Percentiles rank a stretch among this genome's conserved stretches.
Evolutionary conservation across 2,329 filamentous ascomycete genomes (phyloP).

Genomic region (Monilinia laxa): DNA sequence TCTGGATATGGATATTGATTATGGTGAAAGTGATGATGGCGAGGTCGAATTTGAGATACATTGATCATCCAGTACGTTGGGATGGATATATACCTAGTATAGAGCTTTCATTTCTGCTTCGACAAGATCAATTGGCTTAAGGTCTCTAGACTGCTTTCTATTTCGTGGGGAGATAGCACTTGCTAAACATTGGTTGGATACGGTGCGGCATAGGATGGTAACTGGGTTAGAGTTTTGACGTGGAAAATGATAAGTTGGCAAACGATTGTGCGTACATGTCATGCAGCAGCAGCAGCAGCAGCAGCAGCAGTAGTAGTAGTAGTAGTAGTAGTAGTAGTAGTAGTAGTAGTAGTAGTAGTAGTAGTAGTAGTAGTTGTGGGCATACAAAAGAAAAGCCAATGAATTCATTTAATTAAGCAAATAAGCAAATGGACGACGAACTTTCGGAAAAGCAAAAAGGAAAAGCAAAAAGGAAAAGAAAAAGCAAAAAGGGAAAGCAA

Average conservation of each 20-base stretch:
- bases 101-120: background rate
- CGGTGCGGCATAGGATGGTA: background rate
- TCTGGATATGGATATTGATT: background rate
- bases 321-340: no score
- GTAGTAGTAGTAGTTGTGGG: background rate
- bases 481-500: background rate
- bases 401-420: background rate
- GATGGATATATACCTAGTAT: background rate
- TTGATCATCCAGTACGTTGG: background rate
- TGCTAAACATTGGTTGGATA: constrained; percentile 3
- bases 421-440: background rate
- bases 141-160: background rate
- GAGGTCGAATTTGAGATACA: background rate
- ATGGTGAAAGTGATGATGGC: background rate
- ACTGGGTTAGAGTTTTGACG: constrained; percentile 5
- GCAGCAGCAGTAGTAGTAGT: no score
- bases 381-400: constrained; percentile 8
- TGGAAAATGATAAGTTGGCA: background rate
- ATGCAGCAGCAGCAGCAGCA: no score
- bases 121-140: background rate
- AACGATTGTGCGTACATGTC: background rate
- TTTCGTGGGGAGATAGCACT: constrained; percentile 8
- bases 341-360: no score
- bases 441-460: no score
- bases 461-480: background rate